A percentile compares a stretch with the other conserved stretches of the same genome.
Conservation (phyloP, 441 rosid genomes). For the Brassica balearica region DNA sequence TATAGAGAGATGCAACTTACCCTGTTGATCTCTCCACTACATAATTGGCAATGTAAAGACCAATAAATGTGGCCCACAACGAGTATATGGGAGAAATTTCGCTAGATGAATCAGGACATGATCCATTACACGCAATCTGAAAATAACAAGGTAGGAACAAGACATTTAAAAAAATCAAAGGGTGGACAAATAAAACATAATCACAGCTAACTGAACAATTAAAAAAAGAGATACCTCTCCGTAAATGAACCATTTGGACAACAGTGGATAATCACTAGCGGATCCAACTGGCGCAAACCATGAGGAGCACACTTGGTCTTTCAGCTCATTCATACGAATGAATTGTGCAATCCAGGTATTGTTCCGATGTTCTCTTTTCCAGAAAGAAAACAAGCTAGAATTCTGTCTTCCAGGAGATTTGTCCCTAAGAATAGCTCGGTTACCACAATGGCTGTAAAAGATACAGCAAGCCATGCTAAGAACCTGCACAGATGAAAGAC, state of each 20-base stretch:
- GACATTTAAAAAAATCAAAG: not conserved
- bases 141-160: slow-evolving; percentile 27
- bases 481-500: slow-evolving; percentile 60
- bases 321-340: slow-evolving; percentile 82
- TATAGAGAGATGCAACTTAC: slow-evolving; percentile 55
- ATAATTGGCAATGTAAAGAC: slow-evolving; percentile 98
- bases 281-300: slow-evolving; percentile 99
- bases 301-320: slow-evolving; percentile 94
- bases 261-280: slow-evolving; percentile 96
- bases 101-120: slow-evolving; percentile 80
- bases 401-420: slow-evolving; percentile 57
- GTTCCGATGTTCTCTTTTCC: slow-evolving; percentile 72
- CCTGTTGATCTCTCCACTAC: slow-evolving; percentile 99
- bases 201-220: slow-evolving; percentile 13
- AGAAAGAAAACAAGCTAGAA: slow-evolving; percentile 77
- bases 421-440: slow-evolving; percentile 77
- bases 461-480: slow-evolving; percentile 98
- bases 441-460: slow-evolving; percentile 98
- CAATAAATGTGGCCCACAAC: slow-evolving; percentile 98
- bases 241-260: slow-evolving; percentile 98
- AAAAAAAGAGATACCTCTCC: slow-evolving; percentile 75
- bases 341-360: slow-evolving; percentile 82
- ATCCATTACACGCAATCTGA: slow-evolving; percentile 77
- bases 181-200: slow-evolving; percentile 14
- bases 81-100: slow-evolving; percentile 99